Base-by-base conservation (phyloP, 768 basidiomycete species). In the Boletus sp. region DNA sequence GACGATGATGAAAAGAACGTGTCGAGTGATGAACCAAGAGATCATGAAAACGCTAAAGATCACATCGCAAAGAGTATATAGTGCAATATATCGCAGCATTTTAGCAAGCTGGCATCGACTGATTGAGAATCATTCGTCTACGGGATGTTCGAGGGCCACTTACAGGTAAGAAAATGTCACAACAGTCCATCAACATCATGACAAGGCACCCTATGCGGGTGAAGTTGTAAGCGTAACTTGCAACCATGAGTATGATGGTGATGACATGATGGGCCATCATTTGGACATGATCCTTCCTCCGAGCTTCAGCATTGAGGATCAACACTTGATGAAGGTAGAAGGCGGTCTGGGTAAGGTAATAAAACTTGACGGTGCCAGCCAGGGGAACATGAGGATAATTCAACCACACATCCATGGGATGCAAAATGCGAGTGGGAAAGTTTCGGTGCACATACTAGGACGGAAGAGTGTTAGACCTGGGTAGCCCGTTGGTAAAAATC, bases 181-280 rank as follows among this genome's bases (percentile, higher is more conserved):
- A 90, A 67, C 83, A 85, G 68, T 99, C 97, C 93, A 98, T 95
- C 34, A 97, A 74, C 47, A 91, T 80, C 82, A 97, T 87, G 55
- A 97, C 84, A 43, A 93, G 75, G 61, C 88, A 91, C 15, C 97
- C 97, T 41, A 95, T 81, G 42, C 94, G 88, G 9, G 92, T 96
- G 67, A 85, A 87, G 72, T 94, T 88, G 68, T 79, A 83, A 56
- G 79, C 79, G 73, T 97, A 98, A 70, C 90, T 93, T 38, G 76
- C 64, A 33, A 77, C 71, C 73, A 98, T 84, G 57, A 99, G 82
- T 46, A 78, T 66, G 56, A 94, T 80, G 13, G 94, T 96, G 60
- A 98, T 88, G 62, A 96, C 67, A 69, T 99, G 97, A 75, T 99
- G 97, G 25, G 85, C 75, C 82, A 98, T 89, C 96, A 98, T 98